Percentiles rank a stretch among this genome's conserved stretches.
phyloP scores from a whole-genome alignment of 2,329 filamentous ascomycete genomes.

The Fusarium falciforme region DNA sequence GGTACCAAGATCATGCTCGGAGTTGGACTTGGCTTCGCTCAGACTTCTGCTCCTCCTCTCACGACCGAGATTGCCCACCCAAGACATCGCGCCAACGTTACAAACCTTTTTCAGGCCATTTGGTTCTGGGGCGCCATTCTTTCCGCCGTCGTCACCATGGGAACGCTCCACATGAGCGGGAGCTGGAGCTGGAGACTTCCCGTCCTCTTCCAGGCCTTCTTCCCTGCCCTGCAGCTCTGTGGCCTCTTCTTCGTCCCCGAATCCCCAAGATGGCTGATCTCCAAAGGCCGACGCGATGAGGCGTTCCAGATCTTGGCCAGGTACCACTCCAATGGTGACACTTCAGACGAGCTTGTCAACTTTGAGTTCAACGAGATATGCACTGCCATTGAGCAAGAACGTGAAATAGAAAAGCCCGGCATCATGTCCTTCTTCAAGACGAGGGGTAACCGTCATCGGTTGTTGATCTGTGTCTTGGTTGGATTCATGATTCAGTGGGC shows the following conservation, averaged over 20 bases:
- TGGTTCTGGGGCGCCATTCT: conserved; percentile 32
- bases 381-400: conserved; percentile 59
- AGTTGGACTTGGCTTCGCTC: conserved; percentile 27
- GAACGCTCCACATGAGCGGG: conserved; percentile 20
- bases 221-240: conserved; percentile 13
- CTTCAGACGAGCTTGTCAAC: conserved; percentile 56
- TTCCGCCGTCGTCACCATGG: conserved; percentile 23
- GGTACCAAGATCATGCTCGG: conserved; percentile 28
- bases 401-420: conserved; percentile 49
- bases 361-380: conserved; percentile 63
- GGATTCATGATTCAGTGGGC: conserved; percentile 37
- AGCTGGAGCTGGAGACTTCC: conserved; percentile 34
- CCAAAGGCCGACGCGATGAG: conserved; percentile 51
- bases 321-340: conserved; percentile 62
- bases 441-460: conserved; percentile 40
- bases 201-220: conserved; percentile 17
- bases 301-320: conserved; percentile 59
- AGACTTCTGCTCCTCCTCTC: conserved; percentile 25
- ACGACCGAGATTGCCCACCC: conserved; percentile 30
- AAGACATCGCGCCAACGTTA: conserved; percentile 27
- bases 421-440: conserved; percentile 55
- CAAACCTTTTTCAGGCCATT: conserved; percentile 31
- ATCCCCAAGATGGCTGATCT: conserved; percentile 55
- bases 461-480: conserved; percentile 31
- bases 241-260: conserved; percentile 46